Base-by-base conservation (phyloP, 257 asterid genomes). In the Verbascum thapsus region DNA sequence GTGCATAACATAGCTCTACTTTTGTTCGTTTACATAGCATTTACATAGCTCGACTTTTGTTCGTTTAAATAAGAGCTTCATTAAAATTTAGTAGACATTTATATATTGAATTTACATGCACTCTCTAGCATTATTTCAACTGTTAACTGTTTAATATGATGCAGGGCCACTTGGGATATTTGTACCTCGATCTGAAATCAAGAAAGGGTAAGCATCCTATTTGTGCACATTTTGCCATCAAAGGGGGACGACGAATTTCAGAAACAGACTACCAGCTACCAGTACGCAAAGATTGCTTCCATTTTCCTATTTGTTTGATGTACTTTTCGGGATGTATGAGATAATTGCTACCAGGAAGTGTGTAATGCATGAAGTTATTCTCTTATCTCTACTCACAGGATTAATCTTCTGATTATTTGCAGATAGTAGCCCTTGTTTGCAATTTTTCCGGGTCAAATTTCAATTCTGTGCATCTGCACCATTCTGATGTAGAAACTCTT, bases 391-490 rank as follows among this genome's bases (percentile, higher is more conserved):
- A 58, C 55, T 51, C 5, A 53, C n/a, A 1, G 56, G 23, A 17
- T 6, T 45, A 30, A 30, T 45, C 10, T 34, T 58, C 35, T 61
- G n/a, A 9, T 51, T 71, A 16, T 26, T 47, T 66, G 71, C 88
- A 92, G 99, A 71, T 92, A 48, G 95, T 92, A 68, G 99, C 99
- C 56, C 95, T 92, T 63, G 97, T 92, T 72, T 92, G 99, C 91
- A 90, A 83, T 79, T 92, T 92, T 78, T 68, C 84, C 11, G 84
- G 99, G 22, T 69, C 84, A 54, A 81, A 69, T 68, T 78, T 79
- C 51, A 70, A 77, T 39, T 74, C 90, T 26, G 81, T 67, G 65
- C 76, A 69, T 64, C 97, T 92, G 74, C 90, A 84, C 67, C 99
- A 92, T 78, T 82, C 86, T 71, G 96, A 92, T 67, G 85, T 92